Evolutionary conservation across 352 stramenopile species (phyloP), one percentile per base, ranked within the genome.

Genomic region (Globisporangium heterothallicum): DNA sequence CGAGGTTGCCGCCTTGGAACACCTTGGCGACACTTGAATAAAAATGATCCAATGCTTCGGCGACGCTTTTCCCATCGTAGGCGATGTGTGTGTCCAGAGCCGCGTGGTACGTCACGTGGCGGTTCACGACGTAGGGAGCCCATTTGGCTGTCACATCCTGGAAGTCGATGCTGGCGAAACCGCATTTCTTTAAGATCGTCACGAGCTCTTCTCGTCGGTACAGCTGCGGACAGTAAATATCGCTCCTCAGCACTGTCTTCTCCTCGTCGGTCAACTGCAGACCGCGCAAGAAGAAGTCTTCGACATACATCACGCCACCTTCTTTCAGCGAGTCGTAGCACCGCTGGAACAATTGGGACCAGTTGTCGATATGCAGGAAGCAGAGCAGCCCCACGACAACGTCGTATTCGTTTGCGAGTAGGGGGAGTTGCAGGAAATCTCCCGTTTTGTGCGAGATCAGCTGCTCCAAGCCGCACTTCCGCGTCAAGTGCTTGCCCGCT

Each of bases 281-380:
- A 0, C 70, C 64, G 32, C 59, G 66, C 22, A 69, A 51, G 64
- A 86, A 89, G 53, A 88, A 93, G 48, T 93, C 84, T 32, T 95
- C 82, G 9, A 88, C 66, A 56, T 88, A 93, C 19, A 95, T 22
- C 29, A 84, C 65, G 0, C 79, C 84, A 18, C 70, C 75, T 10
- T 74, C 66, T 29, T 82, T 77, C 32, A 95, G 65, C 55, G 66
- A 69, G 42, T 72, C 53, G 18, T 69, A 64, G 64, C 76, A 87
- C 24, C 68, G 70, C 22, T 71, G 54, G 51, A 92, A 88, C 3
- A 93, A 63, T 35, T 75, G 50, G 7, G 25, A 41, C 67, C 79
- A 88, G 35, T 81, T 58, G 21, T 71, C 70, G 47, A 95, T 88
- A 54, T 93, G 84, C 30, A 94, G 42, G 53, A 92, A 89, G 34